Conservation (phyloP, 1,139 yeast genomes). For the Saccharomycopsis phalli region DNA sequence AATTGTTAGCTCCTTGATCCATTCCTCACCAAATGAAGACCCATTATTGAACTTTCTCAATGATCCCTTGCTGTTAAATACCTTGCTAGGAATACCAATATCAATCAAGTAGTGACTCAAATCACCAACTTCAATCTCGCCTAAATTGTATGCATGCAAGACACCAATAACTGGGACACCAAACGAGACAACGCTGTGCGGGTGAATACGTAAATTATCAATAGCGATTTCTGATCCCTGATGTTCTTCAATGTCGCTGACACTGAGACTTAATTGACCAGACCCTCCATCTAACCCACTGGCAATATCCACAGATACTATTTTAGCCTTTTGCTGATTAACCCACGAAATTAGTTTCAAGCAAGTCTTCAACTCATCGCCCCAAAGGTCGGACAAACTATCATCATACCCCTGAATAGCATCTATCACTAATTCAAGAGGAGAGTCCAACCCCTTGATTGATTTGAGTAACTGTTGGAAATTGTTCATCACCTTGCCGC, state of each 20-base stretch:
- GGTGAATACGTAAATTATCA: constrained; percentile 21
- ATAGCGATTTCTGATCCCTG: constrained; percentile 1
- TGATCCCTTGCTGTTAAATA: constrained; percentile 31
- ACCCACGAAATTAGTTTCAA: constrained; percentile 57
- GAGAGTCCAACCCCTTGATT: constrained; percentile 48
- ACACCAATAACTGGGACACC: constrained; percentile 70
- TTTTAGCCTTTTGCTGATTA: constrained; percentile 42
- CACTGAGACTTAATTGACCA: constrained; percentile 37
- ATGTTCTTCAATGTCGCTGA: constrained; percentile 7
- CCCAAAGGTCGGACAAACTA: constrained; percentile 42
- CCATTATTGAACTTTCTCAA: constrained; percentile 33
- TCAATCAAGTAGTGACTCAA: constrained; percentile 60
- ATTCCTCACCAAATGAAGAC: constrained; percentile 32
- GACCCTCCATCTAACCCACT: constrained; percentile 83
- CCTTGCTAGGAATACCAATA: constrained; percentile 52
- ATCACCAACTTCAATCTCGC: constrained; percentile 33
- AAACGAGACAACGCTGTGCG: constrained; percentile 46
- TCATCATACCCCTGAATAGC: constrained; percentile 79
- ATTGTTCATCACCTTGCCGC: constrained; percentile 41
- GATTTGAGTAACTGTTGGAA: constrained; percentile 30
- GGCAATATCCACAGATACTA: constrained; percentile 72
- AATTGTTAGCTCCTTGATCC: constrained; percentile 21
- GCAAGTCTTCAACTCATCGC: constrained; percentile 41
- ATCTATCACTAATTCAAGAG: constrained; percentile 71
- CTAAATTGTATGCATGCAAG: constrained; percentile 46